Evolutionary conservation across 2,329 filamentous ascomycete species (phyloP).

Genomic region (Mycosphaerella sp.): DNA sequence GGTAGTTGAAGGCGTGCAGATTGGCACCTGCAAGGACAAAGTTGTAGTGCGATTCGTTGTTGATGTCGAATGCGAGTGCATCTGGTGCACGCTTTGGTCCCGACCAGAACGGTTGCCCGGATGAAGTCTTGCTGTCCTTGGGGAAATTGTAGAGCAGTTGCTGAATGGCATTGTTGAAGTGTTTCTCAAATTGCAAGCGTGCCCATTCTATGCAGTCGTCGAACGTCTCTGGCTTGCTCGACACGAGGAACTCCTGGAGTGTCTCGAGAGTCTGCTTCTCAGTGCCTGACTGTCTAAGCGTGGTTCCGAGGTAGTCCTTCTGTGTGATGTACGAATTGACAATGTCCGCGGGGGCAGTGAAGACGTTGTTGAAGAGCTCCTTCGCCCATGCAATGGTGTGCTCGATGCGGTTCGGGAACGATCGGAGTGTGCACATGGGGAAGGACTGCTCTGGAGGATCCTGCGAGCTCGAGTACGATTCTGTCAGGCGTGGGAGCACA

Average conservation of each 20-base stretch:
- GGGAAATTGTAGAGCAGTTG: conserved; percentile 97
- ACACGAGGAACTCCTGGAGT: conserved; percentile 82
- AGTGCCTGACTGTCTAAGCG: conserved; percentile 86
- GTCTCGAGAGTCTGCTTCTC: conserved; percentile 91
- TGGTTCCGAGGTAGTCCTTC: conserved; percentile 79
- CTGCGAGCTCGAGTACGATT: conserved; percentile 95
- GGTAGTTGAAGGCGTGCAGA: conserved; percentile 95
- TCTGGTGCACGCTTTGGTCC: conserved; percentile 95
- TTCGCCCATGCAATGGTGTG: conserved; percentile 98
- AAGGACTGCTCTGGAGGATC: conserved; percentile 98
- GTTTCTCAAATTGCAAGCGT: conserved; percentile 85
- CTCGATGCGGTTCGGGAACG: conserved; percentile 97
- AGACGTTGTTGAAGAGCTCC: conserved; percentile 89
- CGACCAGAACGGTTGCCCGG: conserved; percentile 92
- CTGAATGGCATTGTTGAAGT: conserved; percentile 94
- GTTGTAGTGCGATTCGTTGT: conserved; percentile 77
- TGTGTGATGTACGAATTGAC: conserved; percentile 87
- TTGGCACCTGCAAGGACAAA: conserved; percentile 87
- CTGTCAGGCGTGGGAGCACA: conserved; percentile 80
- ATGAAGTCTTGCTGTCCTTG: conserved; percentile 82
- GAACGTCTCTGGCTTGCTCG: conserved; percentile 83
- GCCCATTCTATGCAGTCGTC: conserved; percentile 98
- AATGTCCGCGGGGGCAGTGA: conserved; percentile 87
- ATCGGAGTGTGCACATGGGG: conserved; percentile 95
- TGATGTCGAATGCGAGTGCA: conserved; percentile 77